A percentile compares a stretch with the other conserved stretches of the same genome.
Evolutionary conservation across 2,329 filamentous ascomycete species (phyloP).

Genomic region (Arthrobotrys musiformis): DNA sequence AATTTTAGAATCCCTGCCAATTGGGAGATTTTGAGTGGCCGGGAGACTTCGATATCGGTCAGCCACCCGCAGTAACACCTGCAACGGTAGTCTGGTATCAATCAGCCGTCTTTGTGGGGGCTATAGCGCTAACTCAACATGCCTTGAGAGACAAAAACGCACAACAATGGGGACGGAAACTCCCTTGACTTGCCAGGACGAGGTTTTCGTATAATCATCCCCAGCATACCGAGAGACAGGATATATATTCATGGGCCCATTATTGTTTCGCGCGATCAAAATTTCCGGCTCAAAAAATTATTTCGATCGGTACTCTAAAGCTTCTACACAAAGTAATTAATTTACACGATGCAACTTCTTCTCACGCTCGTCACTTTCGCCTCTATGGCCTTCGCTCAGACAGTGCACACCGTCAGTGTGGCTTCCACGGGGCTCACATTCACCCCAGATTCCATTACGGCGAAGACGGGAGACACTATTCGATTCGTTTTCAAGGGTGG

Average conservation of each 20-base stretch:
- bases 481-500: constrained; percentile 31
- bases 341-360: constrained; percentile 18
- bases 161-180: background rate
- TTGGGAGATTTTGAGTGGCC: background rate
- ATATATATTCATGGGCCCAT: too few species aligned
- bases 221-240: too few species aligned
- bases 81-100: background rate
- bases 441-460: constrained; percentile 74
- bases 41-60: background rate
- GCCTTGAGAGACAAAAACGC: background rate
- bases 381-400: constrained; percentile 55
- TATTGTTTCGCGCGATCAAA: too few species aligned
- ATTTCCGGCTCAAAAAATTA: background rate
- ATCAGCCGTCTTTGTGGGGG: background rate
- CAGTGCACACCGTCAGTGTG: constrained; percentile 74
- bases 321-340: background rate
- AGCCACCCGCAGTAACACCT: constrained; percentile 36
- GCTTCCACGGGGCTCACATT: constrained; percentile 68
- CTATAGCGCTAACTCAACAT: background rate
- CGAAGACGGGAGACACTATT: constrained; percentile 66
- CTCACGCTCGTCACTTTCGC: constrained; percentile 21
- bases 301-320: background rate
- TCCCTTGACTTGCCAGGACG: too few species aligned
- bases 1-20: background rate
- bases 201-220: too few species aligned